Evolutionary conservation across 2,329 filamentous ascomycete genomes (phyloP), one percentile per base, ranked within the genome.

Genomic region (Gliomastix tumulicola): DNA sequence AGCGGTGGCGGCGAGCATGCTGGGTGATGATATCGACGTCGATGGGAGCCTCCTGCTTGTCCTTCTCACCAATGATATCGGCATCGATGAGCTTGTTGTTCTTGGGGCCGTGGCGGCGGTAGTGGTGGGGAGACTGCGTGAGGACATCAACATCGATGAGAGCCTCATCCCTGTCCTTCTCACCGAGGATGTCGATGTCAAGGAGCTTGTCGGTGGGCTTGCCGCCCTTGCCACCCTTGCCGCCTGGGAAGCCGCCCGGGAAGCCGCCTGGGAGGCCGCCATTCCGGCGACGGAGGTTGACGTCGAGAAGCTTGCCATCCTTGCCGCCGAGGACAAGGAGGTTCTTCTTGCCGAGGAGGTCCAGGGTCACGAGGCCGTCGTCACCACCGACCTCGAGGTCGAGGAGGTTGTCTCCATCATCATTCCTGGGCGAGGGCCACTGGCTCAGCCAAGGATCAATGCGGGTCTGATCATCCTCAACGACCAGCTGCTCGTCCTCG

Each of bases 91-190:
- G 32, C 7, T 13, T 13, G 12, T 23, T 21, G 32, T 34, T 16
- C n/a, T 16, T 16, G n/a, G n/a, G n/a, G 17, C 25, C 25, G 25
- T 28, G 13, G 17, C 25, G 25, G 27, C 35, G 20, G 25, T 23
- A 10, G 35, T 44, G 27, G 17, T 16, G 25, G 27, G 30, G 20
- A 21, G 20, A 10, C 32, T 44, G 27, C 21, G 40, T 46, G 17
- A 34, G 30, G 8, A 40, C 37, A 33, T 45, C 41, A n/a, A 45
- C 32, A 32, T 45, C 43, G 18, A 47, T 39, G 18, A n/a, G 5
- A 13, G 37, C 44, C 11, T 43, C 28, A 16, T 41, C 28, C 21
- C 32, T 30, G n/a, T 43, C 36, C 35, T 37, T 38, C 35, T 41
- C 35, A 22, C 42, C 42, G n/a, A 18, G 17, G 18, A 33, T 34